A percentile compares a stretch with the other conserved stretches of the same genome.
Conservation (phyloP, 2,329 filamentous ascomycete genomes). For the Hymenoscyphus infarciens region DNA sequence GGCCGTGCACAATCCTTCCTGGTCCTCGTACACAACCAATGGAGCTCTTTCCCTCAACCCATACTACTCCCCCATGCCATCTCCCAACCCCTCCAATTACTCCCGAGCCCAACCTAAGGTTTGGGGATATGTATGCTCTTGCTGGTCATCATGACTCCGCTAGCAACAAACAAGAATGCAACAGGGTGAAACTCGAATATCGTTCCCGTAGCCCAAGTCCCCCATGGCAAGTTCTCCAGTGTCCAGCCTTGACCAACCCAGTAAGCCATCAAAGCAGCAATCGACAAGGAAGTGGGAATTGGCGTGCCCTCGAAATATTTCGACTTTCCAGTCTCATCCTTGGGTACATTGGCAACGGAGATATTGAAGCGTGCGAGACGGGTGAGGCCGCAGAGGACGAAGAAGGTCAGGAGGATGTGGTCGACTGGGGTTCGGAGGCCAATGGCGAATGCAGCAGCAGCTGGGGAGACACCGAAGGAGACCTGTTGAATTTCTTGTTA, state of each 20-base stretch:
- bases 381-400: slow-evolving; percentile 91
- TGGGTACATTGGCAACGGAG: slow-evolving; percentile 82
- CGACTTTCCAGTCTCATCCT: slow-evolving; percentile 87
- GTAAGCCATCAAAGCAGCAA: slow-evolving; percentile 82
- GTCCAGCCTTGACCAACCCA: slow-evolving; percentile 83
- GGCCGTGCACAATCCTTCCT: background rate
- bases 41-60: background rate
- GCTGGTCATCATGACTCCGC: slow-evolving; percentile 92
- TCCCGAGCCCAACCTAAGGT: slow-evolving; percentile 46
- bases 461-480: slow-evolving; percentile 90
- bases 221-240: slow-evolving; percentile 72
- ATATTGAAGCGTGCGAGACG: slow-evolving; percentile 97
- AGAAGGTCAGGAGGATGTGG: slow-evolving; percentile 75
- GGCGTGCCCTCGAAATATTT: slow-evolving; percentile 96
- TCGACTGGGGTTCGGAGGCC: slow-evolving; percentile 82
- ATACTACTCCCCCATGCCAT: background rate
- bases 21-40: background rate
- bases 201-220: slow-evolving; percentile 64
- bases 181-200: slow-evolving; percentile 79
- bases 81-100: background rate
- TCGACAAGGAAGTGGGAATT: slow-evolving; percentile 82
- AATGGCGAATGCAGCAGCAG: slow-evolving; percentile 81
- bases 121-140: slow-evolving; percentile 95
- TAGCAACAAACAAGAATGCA: slow-evolving; percentile 75
- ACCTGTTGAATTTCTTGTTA: slow-evolving; percentile 55